Percentiles rank a stretch among this genome's conserved stretches.
Conservation (phyloP, 139 green algal genomes). For the Volvox africanus region DNA sequence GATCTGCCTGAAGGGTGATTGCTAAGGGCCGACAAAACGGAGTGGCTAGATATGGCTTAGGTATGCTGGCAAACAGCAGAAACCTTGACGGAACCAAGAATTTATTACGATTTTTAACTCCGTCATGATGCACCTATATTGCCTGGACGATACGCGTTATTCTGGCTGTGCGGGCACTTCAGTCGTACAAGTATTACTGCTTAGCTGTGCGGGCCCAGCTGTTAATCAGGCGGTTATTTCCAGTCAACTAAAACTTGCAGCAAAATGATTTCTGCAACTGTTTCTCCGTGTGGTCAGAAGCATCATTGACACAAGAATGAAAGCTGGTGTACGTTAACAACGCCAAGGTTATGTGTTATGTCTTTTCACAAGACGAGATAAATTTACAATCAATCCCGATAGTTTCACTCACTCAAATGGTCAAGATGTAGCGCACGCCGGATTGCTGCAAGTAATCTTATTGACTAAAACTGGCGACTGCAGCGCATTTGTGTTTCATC, state of each 20-base stretch:
- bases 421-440: not conserved
- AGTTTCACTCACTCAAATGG: not conserved
- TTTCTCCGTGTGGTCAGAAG: too few relatives aligned
- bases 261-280: not conserved
- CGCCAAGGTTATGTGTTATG: not conserved
- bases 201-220: not conserved
- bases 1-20: not conserved
- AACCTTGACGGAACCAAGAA: not conserved
- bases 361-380: too few relatives aligned
- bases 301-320: too few relatives aligned
- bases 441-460: not conserved
- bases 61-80: not conserved
- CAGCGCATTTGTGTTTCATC: not conserved
- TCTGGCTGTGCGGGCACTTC: not conserved
- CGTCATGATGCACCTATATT: not conserved
- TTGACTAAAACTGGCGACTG: not conserved
- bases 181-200: not conserved
- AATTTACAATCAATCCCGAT: too few relatives aligned
- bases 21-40: not conserved
- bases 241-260: not conserved
- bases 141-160: not conserved
- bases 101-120: not conserved
- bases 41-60: slow-evolving; percentile 6
- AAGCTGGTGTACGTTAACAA: not conserved
- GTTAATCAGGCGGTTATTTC: not conserved